Evolutionary conservation across 495 filamentous ascomycete genomes (phyloP).

Genomic region (Astrothelium subdiscretum): DNA sequence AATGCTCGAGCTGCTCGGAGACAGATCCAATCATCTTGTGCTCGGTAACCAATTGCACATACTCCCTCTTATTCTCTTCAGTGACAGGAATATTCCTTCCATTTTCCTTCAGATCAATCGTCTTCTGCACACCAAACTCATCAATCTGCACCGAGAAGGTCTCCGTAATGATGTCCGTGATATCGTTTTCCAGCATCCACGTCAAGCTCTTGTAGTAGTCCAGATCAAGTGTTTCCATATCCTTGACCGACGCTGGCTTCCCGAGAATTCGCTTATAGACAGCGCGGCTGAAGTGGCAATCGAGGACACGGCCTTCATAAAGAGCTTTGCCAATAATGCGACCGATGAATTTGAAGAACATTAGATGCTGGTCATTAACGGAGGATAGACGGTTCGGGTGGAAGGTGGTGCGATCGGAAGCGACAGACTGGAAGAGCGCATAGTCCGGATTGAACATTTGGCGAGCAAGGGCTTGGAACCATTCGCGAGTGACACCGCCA

Average conservation of each 20-base stretch:
- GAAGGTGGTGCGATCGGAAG: slow-evolving; percentile 97
- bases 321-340: slow-evolving; percentile 97
- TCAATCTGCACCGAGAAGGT: slow-evolving; percentile 90
- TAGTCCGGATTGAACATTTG: slow-evolving; percentile 99
- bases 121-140: slow-evolving; percentile 78
- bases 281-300: slow-evolving; percentile 97
- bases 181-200: slow-evolving; percentile 98
- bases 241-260: slow-evolving; percentile 90
- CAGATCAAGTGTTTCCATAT: slow-evolving; percentile 97
- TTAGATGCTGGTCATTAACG: slow-evolving; percentile 88
- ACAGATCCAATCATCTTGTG: slow-evolving; percentile 85
- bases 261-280: slow-evolving; percentile 97
- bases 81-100: slow-evolving; percentile 89
- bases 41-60: slow-evolving; percentile 87
- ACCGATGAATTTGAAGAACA: slow-evolving; percentile 99
- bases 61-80: slow-evolving; percentile 97
- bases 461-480: slow-evolving; percentile 94
- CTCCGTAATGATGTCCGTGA: slow-evolving; percentile 97
- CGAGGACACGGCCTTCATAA: slow-evolving; percentile 89
- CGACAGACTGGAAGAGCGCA: slow-evolving; percentile 88
- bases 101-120: slow-evolving; percentile 75
- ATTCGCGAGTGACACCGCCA: slow-evolving; percentile 94
- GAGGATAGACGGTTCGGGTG: slow-evolving; percentile 88
- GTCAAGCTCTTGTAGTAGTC: slow-evolving; percentile 98
- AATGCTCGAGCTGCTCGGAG: slow-evolving; percentile 85